Percentiles rank a stretch among this genome's conserved stretches.
phyloP scores from a whole-genome alignment of 768 basidiomycete species.

The Thelephora ganbajun region DNA sequence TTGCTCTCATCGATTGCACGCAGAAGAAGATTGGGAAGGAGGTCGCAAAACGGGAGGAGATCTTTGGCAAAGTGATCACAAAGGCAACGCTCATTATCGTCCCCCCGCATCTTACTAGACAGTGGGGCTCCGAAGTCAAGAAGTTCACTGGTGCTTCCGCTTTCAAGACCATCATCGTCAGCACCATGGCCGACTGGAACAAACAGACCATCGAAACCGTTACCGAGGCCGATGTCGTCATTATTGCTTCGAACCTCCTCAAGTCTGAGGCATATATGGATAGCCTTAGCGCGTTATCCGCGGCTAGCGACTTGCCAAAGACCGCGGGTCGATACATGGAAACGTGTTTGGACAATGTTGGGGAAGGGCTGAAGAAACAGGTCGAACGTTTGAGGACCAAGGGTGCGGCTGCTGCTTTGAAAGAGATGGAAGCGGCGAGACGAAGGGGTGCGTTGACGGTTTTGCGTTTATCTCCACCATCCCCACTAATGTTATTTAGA shows the following conservation, averaged over 20 bases:
- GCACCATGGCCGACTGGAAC: conserved; percentile 60
- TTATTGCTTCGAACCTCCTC: conserved; percentile 81
- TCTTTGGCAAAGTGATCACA: conserved; percentile 55
- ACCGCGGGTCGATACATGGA: conserved; percentile 84
- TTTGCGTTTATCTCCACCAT: conserved; percentile 1
- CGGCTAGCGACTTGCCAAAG: conserved; percentile 47
- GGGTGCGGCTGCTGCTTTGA: conserved; percentile 46
- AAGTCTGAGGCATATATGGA: conserved; percentile 61
- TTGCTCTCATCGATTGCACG: conserved; percentile 75
- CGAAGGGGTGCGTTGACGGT: conserved; percentile 33
- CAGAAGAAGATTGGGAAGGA: conserved; percentile 41
- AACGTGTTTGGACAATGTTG: conserved; percentile 54
- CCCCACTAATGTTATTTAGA: conserved; percentile 20
- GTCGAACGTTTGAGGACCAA: conserved; percentile 53
- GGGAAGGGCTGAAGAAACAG: conserved; percentile 46
- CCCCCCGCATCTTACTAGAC: conserved; percentile 78
- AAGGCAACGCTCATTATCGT: conserved; percentile 78
- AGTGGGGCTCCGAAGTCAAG: conserved; percentile 77
- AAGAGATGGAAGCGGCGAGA: conserved; percentile 49
- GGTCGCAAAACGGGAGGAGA: conserved; percentile 29
- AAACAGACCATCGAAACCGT: conserved; percentile 57
- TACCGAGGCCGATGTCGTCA: conserved; percentile 71
- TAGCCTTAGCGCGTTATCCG: conserved; percentile 62
- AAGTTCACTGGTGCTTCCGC: conserved; percentile 57
- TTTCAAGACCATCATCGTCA: conserved; percentile 53